phyloP scores from a whole-genome alignment of 768 basidiomycete species.

The Cystofilobasidium capitatum region DNA sequence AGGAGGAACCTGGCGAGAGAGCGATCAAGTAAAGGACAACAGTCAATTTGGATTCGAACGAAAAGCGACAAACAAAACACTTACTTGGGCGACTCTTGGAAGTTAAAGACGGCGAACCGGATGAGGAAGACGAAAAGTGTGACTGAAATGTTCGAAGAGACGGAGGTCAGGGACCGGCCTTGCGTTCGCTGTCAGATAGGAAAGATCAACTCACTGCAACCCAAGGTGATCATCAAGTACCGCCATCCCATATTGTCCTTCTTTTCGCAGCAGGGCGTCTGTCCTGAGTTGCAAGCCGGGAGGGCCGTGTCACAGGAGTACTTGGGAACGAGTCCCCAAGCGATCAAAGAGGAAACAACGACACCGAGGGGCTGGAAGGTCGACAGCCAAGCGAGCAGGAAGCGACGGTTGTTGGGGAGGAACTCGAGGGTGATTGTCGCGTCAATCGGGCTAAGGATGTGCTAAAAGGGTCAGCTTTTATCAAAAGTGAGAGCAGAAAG shows the following conservation, averaged over 20 bases:
- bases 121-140: conserved; percentile 50
- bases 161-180: no score
- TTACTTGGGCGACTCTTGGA: conserved; percentile 53
- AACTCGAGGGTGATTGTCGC: conserved; percentile 39
- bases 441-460: conserved; percentile 40
- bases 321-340: conserved; percentile 52
- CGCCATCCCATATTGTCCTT: conserved; percentile 53
- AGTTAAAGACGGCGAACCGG: conserved; percentile 52
- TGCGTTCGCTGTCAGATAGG: no score
- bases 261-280: conserved; percentile 43
- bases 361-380: conserved; percentile 45
- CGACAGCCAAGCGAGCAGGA: conserved; percentile 48
- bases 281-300: conserved; percentile 31
- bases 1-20: conserved; percentile 43
- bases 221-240: conserved; percentile 45
- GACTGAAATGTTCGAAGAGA: no score
- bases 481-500: neutral
- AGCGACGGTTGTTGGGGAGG: conserved; percentile 37
- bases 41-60: neutral
- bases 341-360: conserved; percentile 47
- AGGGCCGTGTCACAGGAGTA: conserved; percentile 45
- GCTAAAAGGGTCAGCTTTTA: neutral
- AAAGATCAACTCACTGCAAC: no score
- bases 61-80: neutral
- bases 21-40: neutral